phyloP scores from a whole-genome alignment of 2,329 filamentous ascomycete genomes.

The Parastagonospora avenae region DNA sequence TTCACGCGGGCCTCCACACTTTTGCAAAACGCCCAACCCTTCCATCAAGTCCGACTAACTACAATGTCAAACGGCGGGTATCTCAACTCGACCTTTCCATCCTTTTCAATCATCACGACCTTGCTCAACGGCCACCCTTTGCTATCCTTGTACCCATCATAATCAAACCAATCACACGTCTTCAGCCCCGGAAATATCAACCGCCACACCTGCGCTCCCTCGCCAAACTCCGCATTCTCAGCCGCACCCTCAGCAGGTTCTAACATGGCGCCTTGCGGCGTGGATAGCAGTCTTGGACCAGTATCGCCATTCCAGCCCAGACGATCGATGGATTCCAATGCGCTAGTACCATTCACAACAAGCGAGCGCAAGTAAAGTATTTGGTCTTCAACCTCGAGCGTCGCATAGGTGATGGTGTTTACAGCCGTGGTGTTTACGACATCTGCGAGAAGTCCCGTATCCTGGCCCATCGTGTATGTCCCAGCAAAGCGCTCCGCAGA shows the following conservation, averaged over 20 bases:
- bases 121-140: conserved; percentile 40
- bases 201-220: conserved; percentile 33
- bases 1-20: too few species aligned
- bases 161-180: conserved; percentile 40
- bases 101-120: conserved; percentile 28
- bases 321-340: conserved; percentile 34
- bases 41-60: conserved; percentile 7
- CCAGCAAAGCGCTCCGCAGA: conserved; percentile 27
- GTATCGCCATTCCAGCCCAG: conserved; percentile 28
- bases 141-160: conserved; percentile 40
- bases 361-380: conserved; percentile 35
- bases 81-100: conserved; percentile 25
- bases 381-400: conserved; percentile 30
- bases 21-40: too few species aligned
- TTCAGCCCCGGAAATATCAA: conserved; percentile 31
- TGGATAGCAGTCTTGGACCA: conserved; percentile 26
- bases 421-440: conserved; percentile 8
- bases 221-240: conserved; percentile 29
- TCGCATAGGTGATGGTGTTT: conserved; percentile 24
- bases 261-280: conserved; percentile 25
- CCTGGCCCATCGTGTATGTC: conserved; percentile 20
- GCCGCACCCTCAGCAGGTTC: conserved; percentile 32
- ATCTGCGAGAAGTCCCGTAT: conserved; percentile 27
- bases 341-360: conserved; percentile 33
- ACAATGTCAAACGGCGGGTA: conserved; percentile 40